A percentile compares a stretch with the other conserved stretches of the same genome.
These are phyloP conservation scores for Naganishia kalamii DNA, from an alignment of 768 basidiomycete species.

Conservation along the genomic window DNA sequence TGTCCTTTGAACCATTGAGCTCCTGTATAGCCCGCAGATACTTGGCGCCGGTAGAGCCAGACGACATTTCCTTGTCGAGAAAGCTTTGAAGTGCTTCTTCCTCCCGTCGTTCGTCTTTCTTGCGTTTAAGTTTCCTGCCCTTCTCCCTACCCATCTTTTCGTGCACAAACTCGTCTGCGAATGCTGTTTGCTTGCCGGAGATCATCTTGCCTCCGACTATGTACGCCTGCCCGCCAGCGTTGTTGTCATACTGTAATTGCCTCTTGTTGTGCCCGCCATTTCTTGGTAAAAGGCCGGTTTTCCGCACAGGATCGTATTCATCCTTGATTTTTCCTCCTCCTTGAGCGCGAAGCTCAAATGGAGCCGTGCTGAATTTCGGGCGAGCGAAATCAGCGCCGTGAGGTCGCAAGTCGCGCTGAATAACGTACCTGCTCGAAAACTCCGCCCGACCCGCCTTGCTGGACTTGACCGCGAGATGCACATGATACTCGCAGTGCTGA, in stretches of 20 bases:
- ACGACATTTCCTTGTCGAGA: slow-evolving; percentile 50
- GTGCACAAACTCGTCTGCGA: slow-evolving; percentile 53
- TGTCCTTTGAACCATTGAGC: slow-evolving; percentile 63
- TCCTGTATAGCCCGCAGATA: slow-evolving; percentile 29
- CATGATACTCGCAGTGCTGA: slow-evolving; percentile 87
- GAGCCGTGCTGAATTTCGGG: slow-evolving; percentile 13
- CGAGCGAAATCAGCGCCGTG: neutral
- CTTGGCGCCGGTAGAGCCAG: slow-evolving; percentile 50
- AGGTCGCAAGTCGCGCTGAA: neutral
- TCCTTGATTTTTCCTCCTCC: slow-evolving; percentile 2
- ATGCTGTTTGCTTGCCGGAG: slow-evolving; percentile 30
- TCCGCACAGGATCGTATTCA: slow-evolving; percentile 32
- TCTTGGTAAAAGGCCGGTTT: slow-evolving; percentile 39
- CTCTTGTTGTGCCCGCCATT: slow-evolving; percentile 8
- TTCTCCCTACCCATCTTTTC: slow-evolving; percentile 75
- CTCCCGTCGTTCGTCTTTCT: slow-evolving; percentile 48
- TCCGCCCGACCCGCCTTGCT: slow-evolving; percentile 73
- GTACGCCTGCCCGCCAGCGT: slow-evolving; percentile 56
- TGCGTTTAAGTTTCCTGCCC: slow-evolving; percentile 67
- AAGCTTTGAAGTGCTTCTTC: slow-evolving; percentile 61
- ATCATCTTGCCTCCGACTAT: slow-evolving; percentile 74
- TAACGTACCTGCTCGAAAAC: slow-evolving; percentile 71
- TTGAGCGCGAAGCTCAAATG: slow-evolving; percentile 21
- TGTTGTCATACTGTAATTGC: slow-evolving; percentile 26
- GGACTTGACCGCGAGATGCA: slow-evolving; percentile 71